A percentile compares a stretch with the other conserved stretches of the same genome.
These are phyloP conservation scores for Aspergillus brasiliensis DNA, from an alignment of 2,329 filamentous ascomycete species.

Conservation along the genomic window DNA sequence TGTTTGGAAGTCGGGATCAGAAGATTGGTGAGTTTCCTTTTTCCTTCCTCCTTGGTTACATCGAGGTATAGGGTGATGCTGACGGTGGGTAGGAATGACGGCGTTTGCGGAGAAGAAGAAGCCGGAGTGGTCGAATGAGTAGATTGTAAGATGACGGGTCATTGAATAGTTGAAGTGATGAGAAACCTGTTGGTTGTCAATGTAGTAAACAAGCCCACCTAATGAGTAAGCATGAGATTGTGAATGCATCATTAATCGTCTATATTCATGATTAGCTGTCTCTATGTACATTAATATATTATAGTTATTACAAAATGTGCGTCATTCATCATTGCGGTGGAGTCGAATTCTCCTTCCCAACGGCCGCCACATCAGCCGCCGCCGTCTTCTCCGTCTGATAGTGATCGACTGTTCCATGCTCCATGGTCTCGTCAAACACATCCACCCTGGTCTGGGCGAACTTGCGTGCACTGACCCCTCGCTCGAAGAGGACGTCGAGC, in stretches of 20 bases:
- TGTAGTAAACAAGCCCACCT: background rate
- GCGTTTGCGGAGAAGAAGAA: constrained; percentile 96
- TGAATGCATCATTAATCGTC: constrained; percentile 14
- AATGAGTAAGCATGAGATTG: background rate
- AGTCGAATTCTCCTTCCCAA: constrained; percentile 46
- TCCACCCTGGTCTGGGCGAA: constrained; percentile 64
- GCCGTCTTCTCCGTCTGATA: constrained; percentile 49
- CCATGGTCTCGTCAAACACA: constrained; percentile 52
- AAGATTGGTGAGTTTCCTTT: constrained; percentile 70
- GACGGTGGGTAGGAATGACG: constrained; percentile 64
- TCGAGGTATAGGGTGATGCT: constrained; percentile 14
- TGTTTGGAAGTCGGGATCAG: constrained; percentile 95
- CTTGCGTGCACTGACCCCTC: constrained; percentile 68
- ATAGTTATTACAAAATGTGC: constrained; percentile 6
- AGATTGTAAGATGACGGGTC: constrained; percentile 25
- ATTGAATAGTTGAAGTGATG: background rate
- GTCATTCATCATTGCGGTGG: background rate
- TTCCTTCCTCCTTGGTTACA: background rate
- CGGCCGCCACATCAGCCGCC: constrained; percentile 56
- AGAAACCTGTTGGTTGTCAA: background rate
- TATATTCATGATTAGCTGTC: constrained; percentile 21
- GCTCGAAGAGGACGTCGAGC: constrained; percentile 81
- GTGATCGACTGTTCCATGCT: constrained; percentile 30
- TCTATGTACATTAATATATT: constrained; percentile 22
- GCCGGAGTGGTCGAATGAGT: constrained; percentile 84